These are phyloP conservation scores for Acanthamoeba lenticulata DNA, from an alignment of 208 protist species.

Conservation along the genomic window DNA sequence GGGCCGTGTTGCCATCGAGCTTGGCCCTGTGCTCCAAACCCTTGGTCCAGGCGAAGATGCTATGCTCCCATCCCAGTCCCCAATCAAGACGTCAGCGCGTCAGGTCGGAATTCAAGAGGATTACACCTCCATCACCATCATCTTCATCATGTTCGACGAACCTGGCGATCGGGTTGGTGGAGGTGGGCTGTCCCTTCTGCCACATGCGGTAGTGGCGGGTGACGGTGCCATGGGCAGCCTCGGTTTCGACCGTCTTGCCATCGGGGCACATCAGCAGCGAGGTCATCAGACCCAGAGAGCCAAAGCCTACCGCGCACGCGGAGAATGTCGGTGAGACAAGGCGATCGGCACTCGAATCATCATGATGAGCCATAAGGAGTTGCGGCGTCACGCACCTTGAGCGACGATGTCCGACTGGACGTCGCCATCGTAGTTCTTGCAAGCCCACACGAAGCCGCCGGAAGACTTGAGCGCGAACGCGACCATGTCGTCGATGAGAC, in stretches of 20 bases:
- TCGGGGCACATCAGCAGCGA: constrained; percentile 96
- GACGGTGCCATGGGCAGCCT: constrained; percentile 97
- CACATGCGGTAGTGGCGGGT: constrained; percentile 97
- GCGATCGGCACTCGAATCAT: background rate
- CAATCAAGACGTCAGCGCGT: too few relatives aligned
- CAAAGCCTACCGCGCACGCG: constrained; percentile 91
- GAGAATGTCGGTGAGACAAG: background rate
- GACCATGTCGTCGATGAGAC: constrained; percentile 98
- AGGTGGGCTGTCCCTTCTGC: constrained; percentile 96
- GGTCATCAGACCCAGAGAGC: constrained; percentile 98
- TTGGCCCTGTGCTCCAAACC: constrained; percentile 95
- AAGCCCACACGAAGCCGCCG: constrained; percentile 96
- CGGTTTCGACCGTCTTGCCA: constrained; percentile 97
- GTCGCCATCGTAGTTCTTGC: constrained; percentile 99
- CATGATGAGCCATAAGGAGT: background rate
- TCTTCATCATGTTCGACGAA: too few relatives aligned
- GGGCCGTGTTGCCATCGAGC: constrained; percentile 93
- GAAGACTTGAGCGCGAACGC: constrained; percentile 85
- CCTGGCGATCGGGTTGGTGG: constrained; percentile 97
- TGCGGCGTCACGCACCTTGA: constrained; percentile 84
- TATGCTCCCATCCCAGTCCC: background rate
- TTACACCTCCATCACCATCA: too few relatives aligned
- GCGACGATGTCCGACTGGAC: constrained; percentile 98
- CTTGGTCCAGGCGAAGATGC: constrained; percentile 97
- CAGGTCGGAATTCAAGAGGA: too few relatives aligned